Evolutionary conservation across 2,329 filamentous ascomycete genomes (phyloP), one percentile per base, ranked within the genome.

Genomic region (Didymella keratinophila): DNA sequence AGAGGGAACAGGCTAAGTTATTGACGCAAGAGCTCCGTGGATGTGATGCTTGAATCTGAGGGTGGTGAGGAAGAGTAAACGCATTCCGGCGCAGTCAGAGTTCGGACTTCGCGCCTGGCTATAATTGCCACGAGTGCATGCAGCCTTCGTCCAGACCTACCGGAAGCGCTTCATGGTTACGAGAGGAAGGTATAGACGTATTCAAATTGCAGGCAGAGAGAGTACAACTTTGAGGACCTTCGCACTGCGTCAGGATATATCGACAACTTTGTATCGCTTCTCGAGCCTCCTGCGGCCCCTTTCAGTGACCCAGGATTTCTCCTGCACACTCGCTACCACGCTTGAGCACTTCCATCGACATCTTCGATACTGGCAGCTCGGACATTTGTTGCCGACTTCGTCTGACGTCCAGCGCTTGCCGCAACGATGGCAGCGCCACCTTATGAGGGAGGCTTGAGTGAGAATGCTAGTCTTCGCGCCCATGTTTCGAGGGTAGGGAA

Each of bases 161-260:
- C 12, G 39, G 2, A 21, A 43, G 14, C 14, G 21, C 23, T 27
- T 43, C 23, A 27, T 23, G 20, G 23, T 27, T 14, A 41, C 10
- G 9, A 16, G 11, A 20, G 1, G 6, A 36, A 8, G 11, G 20
- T 20, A 14, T 11, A 14, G n/a, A 6, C 37, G 3, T 4, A 4
- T 11, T 11, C 4, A 45, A 83, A 10, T 44, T n/a, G 2, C 23
- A 9, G 16, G 7, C 21, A 27, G 2, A 18, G 18, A 28, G 11
- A n/a, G 7, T 4, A n/a, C 20, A 27, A 27, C 7, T n/a, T n/a
- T n/a, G n/a, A n/a, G n/a, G n/a, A 21, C 10, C n/a, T 34, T n/a
- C 5, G 11, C 2, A 30, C 20, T 20, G 6, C 6, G 43, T 34
- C 27, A 47, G 9, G 18, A n/a, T 23, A 36, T 6, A 18, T 47